phyloP scores from a whole-genome alignment of 495 filamentous ascomycete species.

The Penicillium silybi region DNA sequence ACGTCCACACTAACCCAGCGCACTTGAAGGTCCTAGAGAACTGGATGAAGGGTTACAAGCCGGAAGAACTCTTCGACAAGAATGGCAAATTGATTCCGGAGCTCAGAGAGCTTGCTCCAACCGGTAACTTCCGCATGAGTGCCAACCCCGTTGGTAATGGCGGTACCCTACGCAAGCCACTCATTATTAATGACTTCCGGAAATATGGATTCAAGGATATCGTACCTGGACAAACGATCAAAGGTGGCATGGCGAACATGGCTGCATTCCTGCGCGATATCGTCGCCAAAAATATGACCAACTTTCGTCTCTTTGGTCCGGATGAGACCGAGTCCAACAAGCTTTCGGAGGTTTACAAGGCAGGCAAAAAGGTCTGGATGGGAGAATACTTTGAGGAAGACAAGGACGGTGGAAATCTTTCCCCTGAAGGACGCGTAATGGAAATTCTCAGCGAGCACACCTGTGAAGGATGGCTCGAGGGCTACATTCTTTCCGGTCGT shows the following conservation, averaged over 20 bases:
- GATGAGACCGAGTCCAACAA: constrained; percentile 79
- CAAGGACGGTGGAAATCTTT: constrained; percentile 62
- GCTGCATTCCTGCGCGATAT: constrained; percentile 59
- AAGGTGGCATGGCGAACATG: constrained; percentile 62
- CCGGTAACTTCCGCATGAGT: constrained; percentile 60
- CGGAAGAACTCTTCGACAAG: constrained; percentile 58
- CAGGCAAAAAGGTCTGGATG: constrained; percentile 73
- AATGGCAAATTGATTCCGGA: constrained; percentile 56
- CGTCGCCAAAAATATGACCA: constrained; percentile 53
- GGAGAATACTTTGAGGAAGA: constrained; percentile 72
- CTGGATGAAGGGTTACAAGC: constrained; percentile 69
- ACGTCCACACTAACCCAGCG: constrained; percentile 53
- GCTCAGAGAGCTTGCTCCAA: constrained; percentile 57
- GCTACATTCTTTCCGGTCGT: constrained; percentile 65
- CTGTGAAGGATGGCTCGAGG: constrained; percentile 73
- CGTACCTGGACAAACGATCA: constrained; percentile 46
- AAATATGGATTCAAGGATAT: constrained; percentile 55
- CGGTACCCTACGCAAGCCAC: constrained; percentile 56
- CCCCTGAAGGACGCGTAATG: constrained; percentile 63
- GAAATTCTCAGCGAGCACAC: constrained; percentile 76
- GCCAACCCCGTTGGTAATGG: constrained; percentile 72
- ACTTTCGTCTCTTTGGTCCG: constrained; percentile 69
- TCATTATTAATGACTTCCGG: constrained; percentile 62
- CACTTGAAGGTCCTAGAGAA: constrained; percentile 60
- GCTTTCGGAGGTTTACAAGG: constrained; percentile 60